Base-by-base conservation (phyloP, 2,329 filamentous ascomycete species). In the Claviceps lovelessii region DNA sequence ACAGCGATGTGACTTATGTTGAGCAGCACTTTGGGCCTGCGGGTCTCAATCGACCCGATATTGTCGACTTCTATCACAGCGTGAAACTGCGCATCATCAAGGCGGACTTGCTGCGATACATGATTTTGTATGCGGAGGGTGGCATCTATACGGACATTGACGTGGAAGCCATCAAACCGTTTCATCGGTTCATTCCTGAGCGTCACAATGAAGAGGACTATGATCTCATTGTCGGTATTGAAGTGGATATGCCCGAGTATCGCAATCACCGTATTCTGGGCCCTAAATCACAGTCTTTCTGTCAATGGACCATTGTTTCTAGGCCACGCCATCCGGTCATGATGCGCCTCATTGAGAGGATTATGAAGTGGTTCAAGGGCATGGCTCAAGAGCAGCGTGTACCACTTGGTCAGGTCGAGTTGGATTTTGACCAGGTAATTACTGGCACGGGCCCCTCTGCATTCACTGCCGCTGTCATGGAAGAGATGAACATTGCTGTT, bases 271-370 rank as follows among this genome's bases (percentile, higher is more conserved):
- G 79, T 1, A 81, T 87, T 37, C 72, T 87, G 0, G 84, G 84
- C 15, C 75, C 75, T 51, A 87, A 87, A 67, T 86, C 79, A 42
- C 73, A 75, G 59, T 87, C 83, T 0, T 87, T 88, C 64, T 87
- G 84, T 65, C 84, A 87, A 63, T 88, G 84, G 84, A 87, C 84
- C 0, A 85, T 87, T 62, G 83, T 85, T 71, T 79, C 79, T 61
- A 85, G 86, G 63, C 83, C 84, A 0, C 72, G 74, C 19, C 76
- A 83, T 31, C 81, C 82, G 1, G 81, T 87, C 55, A 86, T 88
- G 81, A 72, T 86, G 65, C 71, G 72, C 37, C 73, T 88, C 4
- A 77, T 87, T 49, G 81, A 86, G 64, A 79, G 83, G 61, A 86
- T 87, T 64, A 77, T 86, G 67, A 64, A 70, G 1, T 86, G 83